Percentiles rank a stretch among this genome's conserved stretches.
Conservation (phyloP, 129 eudicot species). For the Escallonia herrerae region DNA sequence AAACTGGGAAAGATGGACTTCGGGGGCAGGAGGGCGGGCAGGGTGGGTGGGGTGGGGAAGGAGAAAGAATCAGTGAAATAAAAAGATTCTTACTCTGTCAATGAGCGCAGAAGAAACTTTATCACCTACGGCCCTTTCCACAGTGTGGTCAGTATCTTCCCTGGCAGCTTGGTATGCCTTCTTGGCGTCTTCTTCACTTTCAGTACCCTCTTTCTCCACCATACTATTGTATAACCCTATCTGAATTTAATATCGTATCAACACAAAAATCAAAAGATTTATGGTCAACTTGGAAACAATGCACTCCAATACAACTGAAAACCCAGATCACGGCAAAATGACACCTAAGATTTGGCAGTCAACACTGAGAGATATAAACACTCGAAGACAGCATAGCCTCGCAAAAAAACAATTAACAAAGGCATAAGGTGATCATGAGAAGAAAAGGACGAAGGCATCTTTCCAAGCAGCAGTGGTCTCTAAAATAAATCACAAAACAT, state of each 20-base stretch:
- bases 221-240: constrained; percentile 57
- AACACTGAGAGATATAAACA: too few relatives aligned
- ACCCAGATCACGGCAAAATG: too few relatives aligned
- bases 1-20: too few relatives aligned
- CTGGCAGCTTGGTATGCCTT: constrained; percentile 68
- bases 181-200: constrained; percentile 47
- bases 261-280: not conserved
- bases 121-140: constrained; percentile 29
- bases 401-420: too few relatives aligned
- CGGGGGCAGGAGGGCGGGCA: too few relatives aligned
- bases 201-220: constrained; percentile 58
- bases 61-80: not conserved
- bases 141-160: constrained; percentile 38
- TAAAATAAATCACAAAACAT: too few relatives aligned
- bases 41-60: not conserved
- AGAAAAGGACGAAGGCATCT: too few relatives aligned
- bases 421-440: too few relatives aligned
- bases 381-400: too few relatives aligned
- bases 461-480: too few relatives aligned
- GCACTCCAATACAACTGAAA: too few relatives aligned
- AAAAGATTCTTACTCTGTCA: constrained; percentile 29
- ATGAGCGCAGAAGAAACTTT: constrained; percentile 59
- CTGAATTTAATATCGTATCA: constrained; percentile 19
- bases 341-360: too few relatives aligned
- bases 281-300: not conserved